phyloP scores from a whole-genome alignment of 1,284 basidiomycete species.

The Malassezia caprae region DNA sequence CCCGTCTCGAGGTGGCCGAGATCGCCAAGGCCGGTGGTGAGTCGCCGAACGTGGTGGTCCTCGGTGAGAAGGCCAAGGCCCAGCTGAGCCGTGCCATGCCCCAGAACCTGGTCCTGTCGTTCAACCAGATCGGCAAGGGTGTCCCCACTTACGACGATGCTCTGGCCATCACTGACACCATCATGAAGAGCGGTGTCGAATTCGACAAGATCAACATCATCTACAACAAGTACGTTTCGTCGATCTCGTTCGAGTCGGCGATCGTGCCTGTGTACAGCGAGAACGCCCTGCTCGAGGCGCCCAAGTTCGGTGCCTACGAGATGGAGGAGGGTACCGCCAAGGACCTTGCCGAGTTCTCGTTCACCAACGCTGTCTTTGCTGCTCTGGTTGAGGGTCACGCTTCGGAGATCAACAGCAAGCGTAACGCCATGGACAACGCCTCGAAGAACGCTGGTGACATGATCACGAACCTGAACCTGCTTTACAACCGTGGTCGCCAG shows the following conservation, averaged over 20 bases:
- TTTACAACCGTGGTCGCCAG: constrained; percentile 93
- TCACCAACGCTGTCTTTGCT: constrained; percentile 92
- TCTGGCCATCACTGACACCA: constrained; percentile 81
- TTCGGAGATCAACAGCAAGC: constrained; percentile 68
- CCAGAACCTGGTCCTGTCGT: constrained; percentile 68
- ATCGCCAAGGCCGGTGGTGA: constrained; percentile 54
- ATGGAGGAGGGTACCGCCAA: constrained; percentile 64
- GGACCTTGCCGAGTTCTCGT: constrained; percentile 87
- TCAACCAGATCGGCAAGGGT: constrained; percentile 95
- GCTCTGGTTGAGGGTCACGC: constrained; percentile 92
- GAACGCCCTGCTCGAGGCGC: constrained; percentile 55
- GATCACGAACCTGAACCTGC: constrained; percentile 45
- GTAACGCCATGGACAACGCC: constrained; percentile 99
- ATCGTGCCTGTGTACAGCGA: constrained; percentile 58
- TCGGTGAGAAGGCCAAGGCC: constrained; percentile 95
- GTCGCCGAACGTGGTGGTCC: constrained; percentile 51
- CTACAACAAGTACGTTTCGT: constrained; percentile 91
- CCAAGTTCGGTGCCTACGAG: constrained; percentile 45
- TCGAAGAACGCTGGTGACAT: constrained; percentile 76
- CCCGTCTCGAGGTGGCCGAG: constrained; percentile 56
- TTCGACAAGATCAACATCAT: constrained; percentile 78
- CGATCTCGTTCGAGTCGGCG: constrained; percentile 78
- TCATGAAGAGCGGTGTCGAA: constrained; percentile 72
- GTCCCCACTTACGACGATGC: constrained; percentile 96
- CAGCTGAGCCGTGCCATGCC: constrained; percentile 66